Conservation (phyloP, 1,139 yeast genomes). For the Yamadazyma dushanensis region DNA sequence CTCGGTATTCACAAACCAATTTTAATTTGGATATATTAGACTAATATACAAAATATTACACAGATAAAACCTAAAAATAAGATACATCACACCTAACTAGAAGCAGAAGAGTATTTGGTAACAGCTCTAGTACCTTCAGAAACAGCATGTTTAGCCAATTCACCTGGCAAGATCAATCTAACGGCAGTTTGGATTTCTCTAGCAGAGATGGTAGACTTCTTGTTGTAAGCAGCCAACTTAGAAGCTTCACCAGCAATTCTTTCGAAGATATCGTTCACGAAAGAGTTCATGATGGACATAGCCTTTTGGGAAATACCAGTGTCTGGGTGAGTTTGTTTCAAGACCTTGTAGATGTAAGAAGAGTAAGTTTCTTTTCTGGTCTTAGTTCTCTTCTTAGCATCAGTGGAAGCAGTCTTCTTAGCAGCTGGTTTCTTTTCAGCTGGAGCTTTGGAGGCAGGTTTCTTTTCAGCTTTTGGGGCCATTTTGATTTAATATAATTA, state of each 20-base stretch:
- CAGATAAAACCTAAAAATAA: constrained; percentile 6
- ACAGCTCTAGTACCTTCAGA: constrained; percentile 99
- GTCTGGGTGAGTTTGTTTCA: constrained; percentile 99
- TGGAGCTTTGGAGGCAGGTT: constrained; percentile 98
- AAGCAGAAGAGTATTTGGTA: constrained; percentile 95
- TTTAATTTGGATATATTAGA: constrained; percentile 5
- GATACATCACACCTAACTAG: constrained; percentile 31
- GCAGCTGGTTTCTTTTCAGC: constrained; percentile 97
- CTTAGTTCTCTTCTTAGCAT: constrained; percentile 92
- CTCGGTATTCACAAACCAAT: constrained; percentile 1
- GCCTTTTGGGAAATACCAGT: constrained; percentile 99
- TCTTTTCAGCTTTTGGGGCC: constrained; percentile 98
- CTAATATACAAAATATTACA: constrained; percentile 15
- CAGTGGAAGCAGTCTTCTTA: constrained; percentile 88
- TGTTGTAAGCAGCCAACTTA: constrained; percentile 99
- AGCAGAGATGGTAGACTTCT: constrained; percentile 97
- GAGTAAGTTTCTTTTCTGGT: constrained; percentile 99
- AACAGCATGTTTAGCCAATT: constrained; percentile 98
- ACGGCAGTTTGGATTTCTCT: constrained; percentile 99
- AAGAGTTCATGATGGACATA: constrained; percentile 98
- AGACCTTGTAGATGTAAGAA: constrained; percentile 96
- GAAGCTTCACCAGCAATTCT: constrained; percentile 98
- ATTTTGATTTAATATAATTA: constrained; percentile 39
- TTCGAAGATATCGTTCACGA: constrained; percentile 94
- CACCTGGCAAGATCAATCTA: constrained; percentile 98